Evolutionary conservation across 768 basidiomycete genomes (phyloP), one percentile per base, ranked within the genome.

Genomic region (Lentinus tigrinus): DNA sequence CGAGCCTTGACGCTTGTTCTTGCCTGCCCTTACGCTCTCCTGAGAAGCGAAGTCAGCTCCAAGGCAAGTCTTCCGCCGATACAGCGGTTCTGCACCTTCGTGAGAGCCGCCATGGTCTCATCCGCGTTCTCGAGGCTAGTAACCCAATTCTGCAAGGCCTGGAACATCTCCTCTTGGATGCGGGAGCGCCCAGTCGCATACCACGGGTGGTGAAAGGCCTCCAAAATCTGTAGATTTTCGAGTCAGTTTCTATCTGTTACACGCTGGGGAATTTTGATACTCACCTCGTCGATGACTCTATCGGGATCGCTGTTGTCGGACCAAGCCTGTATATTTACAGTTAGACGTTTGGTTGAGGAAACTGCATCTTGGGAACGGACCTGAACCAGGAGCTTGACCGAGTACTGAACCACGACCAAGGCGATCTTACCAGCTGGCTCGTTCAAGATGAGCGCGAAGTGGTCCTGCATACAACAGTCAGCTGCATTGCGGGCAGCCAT

Each of bases 361-460:
- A 47, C 10, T 13, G 3, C 13, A 9, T 2, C 0, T 38, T 34
- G 6, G 23, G 4, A 1, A 62, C 73, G 36, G 34, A 78, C 79
- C 57, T 76, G 63, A 26, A 89, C 86, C 39, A 90, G 80, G 24
- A 82, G 72, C 52, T 80, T 80, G 52, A 87, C 85, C 13, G 75
- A 72, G 67, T 90, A 71, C 63, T 83, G 80, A 13, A 89, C 87
- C 14, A 91, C 80, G 26, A 87, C 70, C 65, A 82, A 78, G 8
- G 88, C 88, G 49, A 89, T 83, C 67, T 87, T 85, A 3, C 88
- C 88, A 11, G 88, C 88, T 0, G 88, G 87, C 65, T 89, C 85
- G 67, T 89, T 90, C 51, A 89, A 74, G 52, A 88, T 85, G 42
- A 88, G 78, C 4, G 76, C 81, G 65, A 90, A 88, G 70, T 89